Evolutionary conservation across 1,284 basidiomycete genomes (phyloP).

Genomic region (Boletus calvinii): DNA sequence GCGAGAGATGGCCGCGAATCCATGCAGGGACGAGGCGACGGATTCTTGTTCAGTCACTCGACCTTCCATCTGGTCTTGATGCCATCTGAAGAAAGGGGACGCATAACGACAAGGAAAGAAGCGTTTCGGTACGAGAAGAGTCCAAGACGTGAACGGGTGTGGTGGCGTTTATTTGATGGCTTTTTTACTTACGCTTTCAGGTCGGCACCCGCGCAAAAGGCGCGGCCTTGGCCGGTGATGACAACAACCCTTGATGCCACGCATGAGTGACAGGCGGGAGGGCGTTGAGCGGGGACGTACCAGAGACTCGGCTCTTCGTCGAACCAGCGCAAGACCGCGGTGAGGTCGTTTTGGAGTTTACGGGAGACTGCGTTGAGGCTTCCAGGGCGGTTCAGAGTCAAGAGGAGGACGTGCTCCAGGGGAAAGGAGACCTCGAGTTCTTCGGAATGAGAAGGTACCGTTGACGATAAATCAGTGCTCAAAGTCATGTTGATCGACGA

Average conservation of each 20-base stretch:
- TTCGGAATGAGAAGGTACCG: constrained; percentile 47
- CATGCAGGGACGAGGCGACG: constrained; percentile 47
- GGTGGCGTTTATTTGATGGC: background rate
- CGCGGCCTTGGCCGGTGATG: constrained; percentile 72
- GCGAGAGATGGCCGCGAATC: constrained; percentile 77
- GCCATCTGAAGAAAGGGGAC: constrained; percentile 22
- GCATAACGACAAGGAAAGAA: background rate
- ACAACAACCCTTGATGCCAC: constrained; percentile 62
- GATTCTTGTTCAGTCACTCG: constrained; percentile 42
- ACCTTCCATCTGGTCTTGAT: constrained; percentile 14
- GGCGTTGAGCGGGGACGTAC: constrained; percentile 39
- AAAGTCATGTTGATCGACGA: constrained; percentile 8
- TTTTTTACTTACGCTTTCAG: constrained; percentile 57
- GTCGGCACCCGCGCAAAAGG: constrained; percentile 84
- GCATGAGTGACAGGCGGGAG: background rate
- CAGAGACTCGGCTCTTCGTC: constrained; percentile 72
- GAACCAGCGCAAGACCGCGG: constrained; percentile 69
- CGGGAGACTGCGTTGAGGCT: constrained; percentile 74
- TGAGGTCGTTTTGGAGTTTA: constrained; percentile 57
- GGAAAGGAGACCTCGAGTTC: constrained; percentile 63
- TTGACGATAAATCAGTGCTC: constrained; percentile 1
- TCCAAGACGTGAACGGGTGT: background rate
- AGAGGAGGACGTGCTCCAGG: constrained; percentile 61
- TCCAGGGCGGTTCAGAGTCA: constrained; percentile 75
- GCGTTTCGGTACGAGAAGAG: background rate